Percentiles rank a stretch among this genome's conserved stretches.
Evolutionary conservation across 1,139 yeast genomes (phyloP).

Genomic region (Scheffersomyces insectosa): DNA sequence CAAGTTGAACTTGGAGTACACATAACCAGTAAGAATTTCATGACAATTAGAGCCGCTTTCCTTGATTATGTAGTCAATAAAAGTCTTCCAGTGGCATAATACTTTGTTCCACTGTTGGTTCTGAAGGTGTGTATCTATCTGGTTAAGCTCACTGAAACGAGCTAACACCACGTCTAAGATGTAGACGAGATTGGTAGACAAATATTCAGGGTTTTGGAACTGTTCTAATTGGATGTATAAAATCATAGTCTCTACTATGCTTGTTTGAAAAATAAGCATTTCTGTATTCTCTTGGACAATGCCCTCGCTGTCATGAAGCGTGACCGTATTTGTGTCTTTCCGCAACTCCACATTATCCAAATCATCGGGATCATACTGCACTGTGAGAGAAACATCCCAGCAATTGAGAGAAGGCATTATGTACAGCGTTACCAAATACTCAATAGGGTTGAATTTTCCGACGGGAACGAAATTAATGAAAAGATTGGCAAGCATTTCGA

Average conservation of each 20-base stretch:
- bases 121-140: conserved; percentile 27
- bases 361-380: conserved; percentile 18
- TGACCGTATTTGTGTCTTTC: conserved; percentile 23
- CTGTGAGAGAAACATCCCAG: conserved; percentile 26
- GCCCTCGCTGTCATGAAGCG: conserved; percentile 29
- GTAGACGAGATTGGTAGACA: conserved; percentile 27
- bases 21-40: conserved; percentile 36
- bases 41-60: conserved; percentile 44
- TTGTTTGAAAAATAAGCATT: conserved; percentile 28
- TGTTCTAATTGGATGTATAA: conserved; percentile 45
- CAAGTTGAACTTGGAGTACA: conserved; percentile 30
- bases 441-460: conserved; percentile 38
- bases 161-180: conserved; percentile 34
- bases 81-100: conserved; percentile 30
- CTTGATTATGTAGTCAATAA: conserved; percentile 33
- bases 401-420: conserved; percentile 24
- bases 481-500: conserved; percentile 37
- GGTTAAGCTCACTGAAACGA: conserved; percentile 30
- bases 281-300: conserved; percentile 23
- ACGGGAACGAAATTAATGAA: conserved; percentile 41
- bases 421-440: conserved; percentile 35
- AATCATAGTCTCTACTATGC: conserved; percentile 36
- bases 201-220: conserved; percentile 41
- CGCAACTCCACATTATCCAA: conserved; percentile 15
- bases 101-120: conserved; percentile 37